Base-by-base conservation (phyloP, 495 filamentous ascomycete genomes). In the Neurospora intermedia region DNA sequence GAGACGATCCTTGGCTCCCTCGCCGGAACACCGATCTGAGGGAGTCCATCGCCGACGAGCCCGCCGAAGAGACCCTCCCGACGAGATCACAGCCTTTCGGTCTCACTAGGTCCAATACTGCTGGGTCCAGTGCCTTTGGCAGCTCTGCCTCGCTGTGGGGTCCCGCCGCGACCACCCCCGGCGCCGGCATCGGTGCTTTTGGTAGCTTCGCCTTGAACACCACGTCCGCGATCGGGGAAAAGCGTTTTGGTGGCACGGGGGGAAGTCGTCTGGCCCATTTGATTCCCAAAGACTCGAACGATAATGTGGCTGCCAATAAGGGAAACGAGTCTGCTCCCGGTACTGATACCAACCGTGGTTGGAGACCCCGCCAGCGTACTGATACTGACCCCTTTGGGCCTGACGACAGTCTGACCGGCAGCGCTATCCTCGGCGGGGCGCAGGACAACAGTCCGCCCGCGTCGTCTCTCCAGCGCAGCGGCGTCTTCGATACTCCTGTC, bases 201-300 rank as follows among this genome's bases (percentile, higher is more conserved):
- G 93, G 94, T 13, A 94, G 87, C 73, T 97, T 97, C 78, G 89
- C 89, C 11, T 79, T 94, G 31, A 79, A 35, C 54, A 66, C 54
- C 4, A 81, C 82, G 31, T 82, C 84, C 10, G 73, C 82, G 27
- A 87, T 89, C 31, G 87, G 89, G 18, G 93, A 97, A 71, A 96
- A 94, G 84, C 89, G 89, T 2, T 89, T 90, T 78, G 91, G 88
- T 75, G 76, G 88, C 35, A 85, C 92, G 43, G 89, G 91, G 15
- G 92, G 94, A 77, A 97, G 93, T 79, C 88, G 93, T 46, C 89
- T 97, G 77, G 94, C 94, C 74, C 92, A 91, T 70, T 79, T 97
- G 42, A 91, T 97, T 76, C 90, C 89, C 11, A 93, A 92, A 82
- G 92, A 93, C 62, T 92, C 87, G 76, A 82, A 85, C 9, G 94